These are phyloP conservation scores for Termitomyces sp. DNA, from an alignment of 768 basidiomycete species.

Conservation along the genomic window DNA sequence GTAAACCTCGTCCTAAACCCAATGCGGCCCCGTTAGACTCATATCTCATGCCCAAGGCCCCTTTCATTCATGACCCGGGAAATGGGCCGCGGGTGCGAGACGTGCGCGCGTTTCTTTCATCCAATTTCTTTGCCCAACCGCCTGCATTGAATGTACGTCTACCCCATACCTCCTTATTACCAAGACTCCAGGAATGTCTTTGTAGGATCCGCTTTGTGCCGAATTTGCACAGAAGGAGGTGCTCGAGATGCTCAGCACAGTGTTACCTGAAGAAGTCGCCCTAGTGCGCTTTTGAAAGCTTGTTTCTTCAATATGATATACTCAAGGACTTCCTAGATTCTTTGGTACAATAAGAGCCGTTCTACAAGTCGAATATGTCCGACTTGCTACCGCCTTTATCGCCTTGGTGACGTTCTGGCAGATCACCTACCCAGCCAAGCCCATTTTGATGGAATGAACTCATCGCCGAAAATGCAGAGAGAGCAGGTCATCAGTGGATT, in stretches of 20 bases:
- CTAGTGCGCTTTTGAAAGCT: constrained; percentile 37
- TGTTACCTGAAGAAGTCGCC: constrained; percentile 69
- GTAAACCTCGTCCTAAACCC: not conserved
- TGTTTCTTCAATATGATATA: not conserved
- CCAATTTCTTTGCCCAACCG: constrained; percentile 61
- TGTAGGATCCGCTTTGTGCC: constrained; percentile 58
- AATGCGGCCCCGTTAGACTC: not conserved
- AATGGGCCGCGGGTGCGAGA: constrained; percentile 74
- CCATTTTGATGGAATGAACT: constrained; percentile 11
- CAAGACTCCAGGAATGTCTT: not conserved
- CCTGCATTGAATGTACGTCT: constrained; percentile 45
- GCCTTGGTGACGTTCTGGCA: constrained; percentile 58
- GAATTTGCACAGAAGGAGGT: constrained; percentile 77
- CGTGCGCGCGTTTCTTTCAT: constrained; percentile 55
- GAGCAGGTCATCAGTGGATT: constrained; percentile 76
- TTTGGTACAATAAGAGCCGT: constrained; percentile 87
- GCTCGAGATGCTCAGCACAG: constrained; percentile 62
- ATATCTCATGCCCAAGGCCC: constrained; percentile 29
- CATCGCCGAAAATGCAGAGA: constrained; percentile 35
- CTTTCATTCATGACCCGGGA: constrained; percentile 74
- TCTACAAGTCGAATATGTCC: constrained; percentile 68
- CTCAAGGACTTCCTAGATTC: constrained; percentile 37
- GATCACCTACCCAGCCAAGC: constrained; percentile 39
- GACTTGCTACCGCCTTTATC: constrained; percentile 68
- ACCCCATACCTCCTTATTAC: not conserved